A percentile compares a stretch with the other conserved stretches of the same genome.
phyloP scores from a whole-genome alignment of 805 yeast genomes.

The Tetrapisispora arboricola region DNA sequence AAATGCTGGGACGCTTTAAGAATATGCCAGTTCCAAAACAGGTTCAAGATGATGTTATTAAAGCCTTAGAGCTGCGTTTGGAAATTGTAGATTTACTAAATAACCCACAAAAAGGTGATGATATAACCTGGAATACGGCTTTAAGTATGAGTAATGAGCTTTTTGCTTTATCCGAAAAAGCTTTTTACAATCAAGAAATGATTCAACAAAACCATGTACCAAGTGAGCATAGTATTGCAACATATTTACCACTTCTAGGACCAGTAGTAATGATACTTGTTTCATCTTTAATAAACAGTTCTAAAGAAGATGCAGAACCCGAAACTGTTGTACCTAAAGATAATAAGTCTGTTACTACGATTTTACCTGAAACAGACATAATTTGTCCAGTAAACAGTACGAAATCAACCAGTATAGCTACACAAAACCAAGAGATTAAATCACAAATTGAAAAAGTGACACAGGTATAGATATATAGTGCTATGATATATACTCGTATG shows the following conservation, averaged over 20 bases:
- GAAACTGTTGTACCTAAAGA: too few species aligned
- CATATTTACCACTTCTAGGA: constrained; percentile 81
- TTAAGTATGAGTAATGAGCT: constrained; percentile 43
- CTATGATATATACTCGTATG: background rate
- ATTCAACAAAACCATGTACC: constrained; percentile 93
- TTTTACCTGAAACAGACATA: background rate
- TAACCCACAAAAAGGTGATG: constrained; percentile 24
- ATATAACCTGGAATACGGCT: constrained; percentile 39
- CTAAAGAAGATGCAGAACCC: constrained; percentile 8
- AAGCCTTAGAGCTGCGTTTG: constrained; percentile 37
- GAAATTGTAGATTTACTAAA: constrained; percentile 22
- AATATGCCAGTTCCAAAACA: constrained; percentile 76
- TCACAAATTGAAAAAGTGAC: background rate
- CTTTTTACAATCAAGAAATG: constrained; percentile 92
- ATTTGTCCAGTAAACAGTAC: background rate
- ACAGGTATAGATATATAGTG: constrained; percentile 31
- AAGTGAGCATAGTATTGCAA: constrained; percentile 90
- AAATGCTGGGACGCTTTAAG: constrained; percentile 56
- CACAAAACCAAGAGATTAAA: background rate
- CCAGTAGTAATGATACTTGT: constrained; percentile 63
- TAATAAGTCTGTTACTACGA: too few species aligned
- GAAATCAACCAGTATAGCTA: background rate
- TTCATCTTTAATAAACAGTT: constrained; percentile 40
- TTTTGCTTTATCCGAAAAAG: constrained; percentile 37
- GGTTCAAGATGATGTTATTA: constrained; percentile 48